Base-by-base conservation (phyloP, 2,329 filamentous ascomycete genomes). In the Neofusicoccum ribis region DNA sequence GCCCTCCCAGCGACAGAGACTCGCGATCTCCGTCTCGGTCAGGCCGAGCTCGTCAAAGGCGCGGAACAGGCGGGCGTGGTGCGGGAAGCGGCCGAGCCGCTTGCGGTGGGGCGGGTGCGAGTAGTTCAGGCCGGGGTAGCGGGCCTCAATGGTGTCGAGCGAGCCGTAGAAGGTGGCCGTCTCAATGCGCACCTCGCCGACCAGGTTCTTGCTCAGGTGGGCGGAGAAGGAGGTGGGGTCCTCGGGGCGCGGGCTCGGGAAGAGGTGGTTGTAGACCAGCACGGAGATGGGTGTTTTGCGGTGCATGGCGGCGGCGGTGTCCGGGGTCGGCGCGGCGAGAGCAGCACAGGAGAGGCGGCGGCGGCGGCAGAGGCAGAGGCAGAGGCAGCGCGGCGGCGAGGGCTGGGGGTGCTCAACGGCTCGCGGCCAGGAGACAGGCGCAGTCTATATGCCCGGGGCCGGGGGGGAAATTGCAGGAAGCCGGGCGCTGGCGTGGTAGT, bases 61-160 rank as follows among this genome's bases (percentile, higher is more conserved):
- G 46, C 88, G 86, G 76, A 94, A 93, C 12, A 94, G 84, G 65
- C 88, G 86, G 67, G 87, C 84, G 76, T 94, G 91, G 86, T 91
- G 92, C 15, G 85, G 86, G 82, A 90, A 93, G 66, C 90, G 88
- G 70, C 88, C 86, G 8, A 94, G 86, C n/a, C 91, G 89, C 75
- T 90, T 88, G 69, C 90, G 89, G 77, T 94, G 91, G 7, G 89
- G 89, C 27, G 79, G 81, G 73, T 91, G 83, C 66, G 85, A 88
- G 81, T 94, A 94, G 81, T 94, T 91, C 64, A 94, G 85, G 36
- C 91, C 91, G 0, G 91, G 91, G 70, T 93, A 93, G 71, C 91
- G 91, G 69, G 91, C 90, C 80, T 94, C 91, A 70, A 89, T 86
- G 31, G 89, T 92, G 73, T 91, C 88, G 69, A 93, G 85, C 72